phyloP scores from a whole-genome alignment of 805 yeast species.

The Middelhovenomyces tepae region DNA sequence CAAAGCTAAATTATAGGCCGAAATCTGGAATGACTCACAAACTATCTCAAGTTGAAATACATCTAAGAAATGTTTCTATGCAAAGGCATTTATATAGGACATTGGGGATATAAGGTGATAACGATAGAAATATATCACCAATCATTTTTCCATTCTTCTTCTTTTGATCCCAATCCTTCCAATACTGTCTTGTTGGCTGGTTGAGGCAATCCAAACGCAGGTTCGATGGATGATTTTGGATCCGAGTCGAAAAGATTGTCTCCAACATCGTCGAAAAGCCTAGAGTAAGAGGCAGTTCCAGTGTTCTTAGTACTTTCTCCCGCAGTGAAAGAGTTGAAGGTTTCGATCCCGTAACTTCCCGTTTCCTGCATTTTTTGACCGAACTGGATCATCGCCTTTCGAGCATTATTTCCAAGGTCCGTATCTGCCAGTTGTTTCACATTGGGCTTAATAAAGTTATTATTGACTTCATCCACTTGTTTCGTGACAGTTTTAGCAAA shows the following conservation, averaged over 20 bases:
- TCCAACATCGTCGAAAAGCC: conserved; percentile 49
- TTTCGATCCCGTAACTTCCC: conserved; percentile 63
- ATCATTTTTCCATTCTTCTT: conserved; percentile 21
- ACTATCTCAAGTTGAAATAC: too few species aligned
- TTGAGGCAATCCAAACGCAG: conserved; percentile 58
- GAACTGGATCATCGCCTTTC: conserved; percentile 91
- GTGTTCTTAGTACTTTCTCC: conserved; percentile 29
- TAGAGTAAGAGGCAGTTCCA: conserved; percentile 17
- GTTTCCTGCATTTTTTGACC: conserved; percentile 92
- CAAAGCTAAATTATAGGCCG: too few species aligned
- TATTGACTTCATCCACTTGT: conserved; percentile 78
- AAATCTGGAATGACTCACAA: too few species aligned
- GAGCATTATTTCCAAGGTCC: conserved; percentile 74
- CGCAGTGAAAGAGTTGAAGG: conserved; percentile 48
- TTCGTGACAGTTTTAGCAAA: conserved; percentile 79
- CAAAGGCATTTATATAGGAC: too few species aligned
- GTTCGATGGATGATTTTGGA: conserved; percentile 34
- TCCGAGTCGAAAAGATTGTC: conserved; percentile 23
- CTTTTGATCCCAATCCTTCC: conserved; percentile 31
- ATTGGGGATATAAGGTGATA: too few species aligned
- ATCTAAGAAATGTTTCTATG: too few species aligned
- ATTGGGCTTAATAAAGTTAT: conserved; percentile 85
- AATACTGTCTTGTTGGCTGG: conserved; percentile 54
- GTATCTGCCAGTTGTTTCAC: conserved; percentile 69
- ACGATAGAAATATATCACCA: too few species aligned